Percentiles rank a stretch among this genome's conserved stretches.
These are phyloP conservation scores for Malassezia furfur DNA, from an alignment of 1,284 basidiomycete genomes.

Conservation along the genomic window DNA sequence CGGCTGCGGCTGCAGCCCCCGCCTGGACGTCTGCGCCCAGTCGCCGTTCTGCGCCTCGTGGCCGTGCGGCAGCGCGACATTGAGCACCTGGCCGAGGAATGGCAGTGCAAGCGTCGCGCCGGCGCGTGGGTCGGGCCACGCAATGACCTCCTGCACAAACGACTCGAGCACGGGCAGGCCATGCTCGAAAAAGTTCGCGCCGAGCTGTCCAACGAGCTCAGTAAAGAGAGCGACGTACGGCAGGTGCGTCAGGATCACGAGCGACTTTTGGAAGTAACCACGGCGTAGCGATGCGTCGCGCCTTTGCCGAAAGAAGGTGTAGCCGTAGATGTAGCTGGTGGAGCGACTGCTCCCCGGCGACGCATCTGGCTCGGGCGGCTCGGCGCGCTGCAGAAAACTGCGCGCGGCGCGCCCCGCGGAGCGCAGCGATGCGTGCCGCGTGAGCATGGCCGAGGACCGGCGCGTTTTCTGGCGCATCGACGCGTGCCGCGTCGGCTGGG, in stretches of 20 bases:
- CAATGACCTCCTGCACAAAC: constrained; percentile 29
- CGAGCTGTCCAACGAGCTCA: constrained; percentile 61
- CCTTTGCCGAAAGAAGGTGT: constrained; percentile 45
- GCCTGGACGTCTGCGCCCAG: constrained; percentile 6
- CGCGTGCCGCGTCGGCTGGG: neutral
- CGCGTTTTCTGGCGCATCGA: neutral
- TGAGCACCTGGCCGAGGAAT: constrained; percentile 27
- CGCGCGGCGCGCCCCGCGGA: neutral
- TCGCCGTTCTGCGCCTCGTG: constrained; percentile 34
- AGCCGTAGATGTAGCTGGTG: constrained; percentile 45
- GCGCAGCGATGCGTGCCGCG: constrained; percentile 2
- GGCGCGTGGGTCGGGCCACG: constrained; percentile 33
- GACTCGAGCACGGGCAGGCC: constrained; percentile 41
- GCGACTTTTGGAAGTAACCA: constrained; percentile 57
- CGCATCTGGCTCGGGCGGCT: neutral
- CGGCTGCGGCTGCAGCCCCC: constrained; percentile 49
- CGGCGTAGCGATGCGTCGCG: constrained; percentile 33
- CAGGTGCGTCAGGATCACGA: constrained; percentile 73
- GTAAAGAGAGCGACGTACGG: constrained; percentile 76
- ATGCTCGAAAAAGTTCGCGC: constrained; percentile 49
- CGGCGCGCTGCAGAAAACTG: neutral
- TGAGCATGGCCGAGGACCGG: neutral
- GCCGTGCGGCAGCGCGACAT: constrained; percentile 33
- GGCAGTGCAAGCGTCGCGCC: constrained; percentile 35
- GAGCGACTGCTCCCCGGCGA: constrained; percentile 23